Evolutionary conservation across 176 grass and related monocot genomes (phyloP).

Genomic region (Carex scoparia): DNA sequence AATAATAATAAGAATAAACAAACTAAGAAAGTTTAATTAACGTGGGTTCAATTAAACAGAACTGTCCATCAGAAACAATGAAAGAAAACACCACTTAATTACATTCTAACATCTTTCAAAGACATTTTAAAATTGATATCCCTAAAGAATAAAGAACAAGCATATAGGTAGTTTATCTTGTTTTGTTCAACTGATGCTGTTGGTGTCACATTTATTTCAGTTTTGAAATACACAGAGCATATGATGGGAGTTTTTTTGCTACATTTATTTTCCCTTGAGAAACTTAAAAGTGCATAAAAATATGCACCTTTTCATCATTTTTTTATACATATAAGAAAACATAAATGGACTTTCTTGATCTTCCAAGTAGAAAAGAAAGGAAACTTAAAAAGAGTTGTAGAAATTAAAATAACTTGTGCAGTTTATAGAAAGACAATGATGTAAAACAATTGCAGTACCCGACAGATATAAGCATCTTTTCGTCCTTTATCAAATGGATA

Average conservation of each 20-base stretch:
- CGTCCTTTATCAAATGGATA: conserved; percentile 71
- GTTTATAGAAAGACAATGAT: background rate
- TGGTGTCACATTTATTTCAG: background rate
- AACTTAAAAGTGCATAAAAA: background rate
- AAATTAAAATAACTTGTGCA: background rate
- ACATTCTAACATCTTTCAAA: too few species aligned
- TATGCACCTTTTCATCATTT: background rate
- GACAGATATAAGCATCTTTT: conserved; percentile 48
- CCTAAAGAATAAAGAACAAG: too few species aligned
- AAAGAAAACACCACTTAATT: too few species aligned
- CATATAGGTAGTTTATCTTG: too few species aligned
- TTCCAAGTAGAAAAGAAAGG: background rate
- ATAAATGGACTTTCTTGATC: background rate
- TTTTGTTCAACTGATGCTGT: background rate
- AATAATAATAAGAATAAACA: too few species aligned
- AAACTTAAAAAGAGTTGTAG: background rate
- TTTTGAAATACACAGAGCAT: background rate
- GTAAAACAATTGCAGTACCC: conserved; percentile 37
- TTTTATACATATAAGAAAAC: background rate
- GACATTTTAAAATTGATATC: too few species aligned
- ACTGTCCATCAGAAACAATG: too few species aligned
- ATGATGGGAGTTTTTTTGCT: background rate
- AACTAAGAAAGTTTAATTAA: too few species aligned
- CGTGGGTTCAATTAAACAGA: too few species aligned
- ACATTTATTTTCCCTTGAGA: too few species aligned